Base-by-base conservation (phyloP, 805 yeast genomes). In the Wickerhamiella vanderwaltii region DNA sequence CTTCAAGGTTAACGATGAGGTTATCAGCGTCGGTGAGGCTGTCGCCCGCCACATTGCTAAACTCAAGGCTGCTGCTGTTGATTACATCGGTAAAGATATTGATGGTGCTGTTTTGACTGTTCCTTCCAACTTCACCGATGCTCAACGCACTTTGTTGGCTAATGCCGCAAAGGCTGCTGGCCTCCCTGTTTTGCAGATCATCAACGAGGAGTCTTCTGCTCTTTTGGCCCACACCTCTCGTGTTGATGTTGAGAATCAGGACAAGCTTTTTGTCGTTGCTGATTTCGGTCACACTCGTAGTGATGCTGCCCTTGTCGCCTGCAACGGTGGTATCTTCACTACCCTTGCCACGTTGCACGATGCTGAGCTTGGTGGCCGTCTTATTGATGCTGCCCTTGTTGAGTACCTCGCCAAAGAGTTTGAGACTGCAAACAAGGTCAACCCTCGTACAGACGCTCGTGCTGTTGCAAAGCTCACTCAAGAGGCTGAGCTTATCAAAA, bases 231-330 rank as follows among this genome's bases (percentile, higher is more conserved):
- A 87, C 58, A 67, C 75, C 46, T 61, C 68, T 43, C 74, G 71
- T 48, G 9, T 29, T 15, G 39, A 43, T 23, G 62, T 65, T 43
- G 61, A 71, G 47, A 30, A 39, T 24, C 48, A 51, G 13, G 94
- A 85, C 64, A 79, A 79, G 68, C 63, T 83, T 46, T 78, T 78
- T 56, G 93, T 85, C 38, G 95, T 91, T 52, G 93, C 94, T 43
- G 98, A 91, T 64, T 83, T 91, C 56, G 98, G 98, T 61, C 96
- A 95, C 58, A 72, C 86, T 53, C 75, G 97, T 65, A 79, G 94
- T 31, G 97, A 91, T 59, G 95, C 87, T 48, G 95, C 97, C 46
- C 87, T 91, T 39, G 68, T 91, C 54, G 77, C 96, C 30, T 82
- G 79, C 41, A 78, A 96, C 68, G 95, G 95, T 49, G 98, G 98